These are phyloP conservation scores for Exophiala sp. DNA, from an alignment of 2,329 filamentous ascomycete species.

Conservation along the genomic window DNA sequence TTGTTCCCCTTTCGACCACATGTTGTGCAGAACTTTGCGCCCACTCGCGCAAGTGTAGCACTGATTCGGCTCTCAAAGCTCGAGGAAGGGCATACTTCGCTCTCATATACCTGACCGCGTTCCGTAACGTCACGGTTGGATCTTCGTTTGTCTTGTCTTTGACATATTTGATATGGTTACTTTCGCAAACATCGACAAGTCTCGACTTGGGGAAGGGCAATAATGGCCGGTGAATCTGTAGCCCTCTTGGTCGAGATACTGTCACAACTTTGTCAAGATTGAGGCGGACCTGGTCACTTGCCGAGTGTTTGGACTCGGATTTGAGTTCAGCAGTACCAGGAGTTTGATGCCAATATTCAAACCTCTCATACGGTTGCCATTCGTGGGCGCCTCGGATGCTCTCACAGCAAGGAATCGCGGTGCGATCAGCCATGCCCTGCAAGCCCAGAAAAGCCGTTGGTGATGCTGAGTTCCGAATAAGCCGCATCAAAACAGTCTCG, in stretches of 20 bases:
- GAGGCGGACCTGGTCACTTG: background rate
- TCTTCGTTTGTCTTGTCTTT: slow-evolving; percentile 83
- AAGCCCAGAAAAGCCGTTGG: slow-evolving; percentile 16
- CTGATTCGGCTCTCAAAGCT: slow-evolving; percentile 54
- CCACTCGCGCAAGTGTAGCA: slow-evolving; percentile 13
- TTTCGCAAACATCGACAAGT: slow-evolving; percentile 65
- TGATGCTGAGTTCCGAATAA: slow-evolving; percentile 38
- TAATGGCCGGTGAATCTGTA: slow-evolving; percentile 66
- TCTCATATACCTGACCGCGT: slow-evolving; percentile 70
- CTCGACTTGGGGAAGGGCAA: slow-evolving; percentile 54
- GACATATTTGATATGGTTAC: slow-evolving; percentile 68
- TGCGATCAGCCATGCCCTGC: slow-evolving; percentile 19
- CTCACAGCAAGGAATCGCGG: slow-evolving; percentile 23
- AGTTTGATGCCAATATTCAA: slow-evolving; percentile 8
- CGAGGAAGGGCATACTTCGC: slow-evolving; percentile 59
- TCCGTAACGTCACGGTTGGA: slow-evolving; percentile 70
- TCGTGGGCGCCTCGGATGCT: slow-evolving; percentile 19
- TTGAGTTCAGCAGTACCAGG: background rate
- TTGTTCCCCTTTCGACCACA: slow-evolving; percentile 7
- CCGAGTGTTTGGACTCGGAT: slow-evolving; percentile 3
- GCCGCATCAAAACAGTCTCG: slow-evolving; percentile 80
- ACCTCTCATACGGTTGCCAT: background rate
- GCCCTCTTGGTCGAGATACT: slow-evolving; percentile 50
- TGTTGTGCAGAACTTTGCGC: slow-evolving; percentile 5
- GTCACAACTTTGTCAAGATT: slow-evolving; percentile 47